phyloP scores from a whole-genome alignment of 345 rosid genomes.

The Euphorbia tirucalli region DNA sequence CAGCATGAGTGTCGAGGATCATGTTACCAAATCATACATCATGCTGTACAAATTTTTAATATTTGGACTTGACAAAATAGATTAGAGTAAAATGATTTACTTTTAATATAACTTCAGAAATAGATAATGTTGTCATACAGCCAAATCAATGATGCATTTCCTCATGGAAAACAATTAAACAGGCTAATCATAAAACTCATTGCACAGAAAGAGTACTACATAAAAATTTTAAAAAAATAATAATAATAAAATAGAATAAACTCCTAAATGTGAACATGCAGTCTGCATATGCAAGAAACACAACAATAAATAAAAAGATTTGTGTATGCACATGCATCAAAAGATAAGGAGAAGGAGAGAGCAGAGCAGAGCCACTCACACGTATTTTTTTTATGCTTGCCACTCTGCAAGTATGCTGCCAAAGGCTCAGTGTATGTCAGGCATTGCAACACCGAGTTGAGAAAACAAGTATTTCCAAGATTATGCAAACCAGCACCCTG shows the following conservation, averaged over 20 bases:
- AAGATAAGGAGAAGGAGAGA: background rate
- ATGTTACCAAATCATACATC: background rate
- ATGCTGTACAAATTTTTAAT: background rate
- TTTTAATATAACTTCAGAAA: background rate
- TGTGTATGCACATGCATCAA: background rate
- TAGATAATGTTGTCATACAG: background rate
- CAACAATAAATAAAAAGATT: background rate
- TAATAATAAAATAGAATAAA: background rate
- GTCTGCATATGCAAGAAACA: background rate
- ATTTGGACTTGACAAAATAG: background rate
- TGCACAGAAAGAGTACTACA: too few relatives aligned
- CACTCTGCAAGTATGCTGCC: conserved; percentile 82
- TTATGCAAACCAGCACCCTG: conserved; percentile 97
- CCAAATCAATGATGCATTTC: background rate
- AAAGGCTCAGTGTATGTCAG: conserved; percentile 93
- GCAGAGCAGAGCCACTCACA: conserved; percentile 48
- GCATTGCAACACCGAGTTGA: conserved; percentile 91
- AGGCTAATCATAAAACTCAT: background rate
- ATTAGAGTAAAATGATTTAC: background rate
- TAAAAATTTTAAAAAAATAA: background rate
- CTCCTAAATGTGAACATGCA: background rate
- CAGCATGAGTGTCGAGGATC: background rate
- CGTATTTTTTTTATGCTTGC: conserved; percentile 70
- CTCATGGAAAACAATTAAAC: background rate
- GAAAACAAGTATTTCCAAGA: conserved; percentile 97